Evolutionary conservation across 139 green algal genomes (phyloP), one percentile per base, ranked within the genome.

Genomic region (Chlorella sp.): DNA sequence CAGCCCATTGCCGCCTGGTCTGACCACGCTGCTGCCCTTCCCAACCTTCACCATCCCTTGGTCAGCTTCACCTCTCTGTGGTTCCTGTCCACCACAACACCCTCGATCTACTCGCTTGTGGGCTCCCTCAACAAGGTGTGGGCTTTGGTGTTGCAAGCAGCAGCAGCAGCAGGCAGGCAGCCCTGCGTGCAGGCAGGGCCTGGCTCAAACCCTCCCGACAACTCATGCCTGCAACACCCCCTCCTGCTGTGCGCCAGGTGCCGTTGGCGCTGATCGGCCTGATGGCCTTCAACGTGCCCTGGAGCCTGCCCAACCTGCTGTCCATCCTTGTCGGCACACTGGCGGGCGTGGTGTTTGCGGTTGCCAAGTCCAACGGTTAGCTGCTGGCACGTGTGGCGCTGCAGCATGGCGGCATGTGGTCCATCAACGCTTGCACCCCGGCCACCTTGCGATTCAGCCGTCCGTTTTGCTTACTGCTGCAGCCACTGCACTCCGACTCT

Each of bases 61-160:
- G 22, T 41, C 82, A 94, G 87, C 70, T 99, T 98, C 89, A 90
- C 86, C 43, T 93, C 90, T 3, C 86, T 99, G 9, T 99, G 96
- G 96, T 99, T 97, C 88, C 88, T 99, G 56, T 92, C 90, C n/a
- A 88, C 94, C 65, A 99, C 95, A 9, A 98, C 95, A 7, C 93
- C 96, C n/a, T 98, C 95, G 32, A 96, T 95, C 20, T 98, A 98
- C 91, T 92, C 79, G 58, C 84, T 99, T 24, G 93, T 98, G 14
- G 96, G 96, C 34, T 94, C 92, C 3, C 84, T 88, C 17, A 87
- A 87, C 44, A 87, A 87, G 32, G 76, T 46, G 36, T 20, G 69
- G 20, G 3, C 30, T 40, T 48, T 1, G 58, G 72, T 9, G 54
- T 68, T 38, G n/a, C 38, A 7, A 72, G 70, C 41, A 82, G 69